Conservation (phyloP, 768 basidiomycete species). For the Termitomyces sp. region DNA sequence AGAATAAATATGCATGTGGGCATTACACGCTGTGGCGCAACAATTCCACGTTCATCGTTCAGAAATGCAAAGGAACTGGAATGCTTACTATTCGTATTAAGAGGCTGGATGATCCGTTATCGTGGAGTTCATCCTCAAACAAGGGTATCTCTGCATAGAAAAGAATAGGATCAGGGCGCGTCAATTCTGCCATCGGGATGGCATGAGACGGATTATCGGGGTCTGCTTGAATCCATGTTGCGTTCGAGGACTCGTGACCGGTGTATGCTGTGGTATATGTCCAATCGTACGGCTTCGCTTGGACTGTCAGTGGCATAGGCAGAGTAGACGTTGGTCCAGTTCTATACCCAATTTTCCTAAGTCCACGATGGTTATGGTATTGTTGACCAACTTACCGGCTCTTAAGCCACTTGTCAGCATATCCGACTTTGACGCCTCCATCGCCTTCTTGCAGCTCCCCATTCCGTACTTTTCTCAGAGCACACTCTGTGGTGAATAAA, state of each 20-base stretch:
- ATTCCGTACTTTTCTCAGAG: slow-evolving; percentile 66
- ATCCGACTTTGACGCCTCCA: slow-evolving; percentile 89
- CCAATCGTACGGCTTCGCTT: slow-evolving; percentile 94
- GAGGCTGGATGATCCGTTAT: slow-evolving; percentile 86
- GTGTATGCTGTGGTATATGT: slow-evolving; percentile 90
- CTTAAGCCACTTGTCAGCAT: slow-evolving; percentile 91
- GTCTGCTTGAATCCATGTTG: slow-evolving; percentile 50
- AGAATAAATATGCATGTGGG: slow-evolving; percentile 91
- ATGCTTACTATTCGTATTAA: slow-evolving; percentile 80
- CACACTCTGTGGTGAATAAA: slow-evolving; percentile 59
- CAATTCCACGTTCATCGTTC: background rate
- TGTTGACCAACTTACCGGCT: slow-evolving; percentile 55
- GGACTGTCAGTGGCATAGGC: slow-evolving; percentile 64
- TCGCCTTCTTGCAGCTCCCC: slow-evolving; percentile 76
- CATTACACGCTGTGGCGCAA: slow-evolving; percentile 79
- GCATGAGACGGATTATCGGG: slow-evolving; percentile 47
- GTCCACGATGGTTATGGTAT: background rate
- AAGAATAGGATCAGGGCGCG: slow-evolving; percentile 90
- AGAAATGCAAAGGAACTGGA: background rate
- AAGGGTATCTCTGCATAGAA: slow-evolving; percentile 95
- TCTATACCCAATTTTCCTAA: slow-evolving; percentile 29
- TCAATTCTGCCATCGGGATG: slow-evolving; percentile 83
- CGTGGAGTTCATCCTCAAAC: slow-evolving; percentile 95
- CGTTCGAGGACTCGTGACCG: slow-evolving; percentile 41
- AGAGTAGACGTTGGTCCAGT: slow-evolving; percentile 58